Percentiles rank a stretch among this genome's conserved stretches.
Conservation (phyloP, 2,329 filamentous ascomycete species). For the Thermothelomyces thermophilus region DNA sequence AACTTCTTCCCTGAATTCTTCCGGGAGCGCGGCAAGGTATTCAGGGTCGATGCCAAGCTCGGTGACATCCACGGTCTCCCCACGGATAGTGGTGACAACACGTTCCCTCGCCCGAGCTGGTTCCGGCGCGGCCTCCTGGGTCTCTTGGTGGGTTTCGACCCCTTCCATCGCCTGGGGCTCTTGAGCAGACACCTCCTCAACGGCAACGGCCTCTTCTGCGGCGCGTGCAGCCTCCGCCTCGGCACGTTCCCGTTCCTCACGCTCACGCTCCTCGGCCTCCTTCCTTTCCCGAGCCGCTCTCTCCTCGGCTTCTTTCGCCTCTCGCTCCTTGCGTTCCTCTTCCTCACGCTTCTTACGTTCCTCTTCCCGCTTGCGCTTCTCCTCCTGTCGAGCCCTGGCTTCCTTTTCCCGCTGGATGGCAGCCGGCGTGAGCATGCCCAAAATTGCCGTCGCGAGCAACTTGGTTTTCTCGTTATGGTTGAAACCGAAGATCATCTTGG, state of each 20-base stretch:
- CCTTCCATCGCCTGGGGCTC: slow-evolving; percentile 51
- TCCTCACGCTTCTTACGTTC: slow-evolving; percentile 57
- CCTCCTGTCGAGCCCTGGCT: slow-evolving; percentile 51
- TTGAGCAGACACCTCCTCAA: slow-evolving; percentile 39
- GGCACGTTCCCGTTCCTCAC: slow-evolving; percentile 52
- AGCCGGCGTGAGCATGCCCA: slow-evolving; percentile 70
- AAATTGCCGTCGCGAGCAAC: slow-evolving; percentile 61
- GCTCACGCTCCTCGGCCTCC: slow-evolving; percentile 64
- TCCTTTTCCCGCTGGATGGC: slow-evolving; percentile 77
- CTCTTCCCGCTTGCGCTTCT: slow-evolving; percentile 50
- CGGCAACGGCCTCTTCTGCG: slow-evolving; percentile 41
- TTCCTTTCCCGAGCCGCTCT: slow-evolving; percentile 59
- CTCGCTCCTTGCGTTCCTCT: slow-evolving; percentile 57
- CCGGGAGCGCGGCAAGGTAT: slow-evolving; percentile 93
- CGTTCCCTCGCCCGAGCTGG: slow-evolving; percentile 45
- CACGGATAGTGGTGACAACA: slow-evolving; percentile 76
- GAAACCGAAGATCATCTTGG: slow-evolving; percentile 73
- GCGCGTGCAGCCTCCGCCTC: slow-evolving; percentile 50
- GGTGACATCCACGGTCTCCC: slow-evolving; percentile 86
- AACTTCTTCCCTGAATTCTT: slow-evolving; percentile 93
- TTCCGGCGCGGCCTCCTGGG: slow-evolving; percentile 28
- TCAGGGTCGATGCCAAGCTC: slow-evolving; percentile 89
- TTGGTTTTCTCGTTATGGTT: slow-evolving; percentile 62
- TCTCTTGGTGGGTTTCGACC: slow-evolving; percentile 48
- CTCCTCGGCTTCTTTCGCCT: slow-evolving; percentile 67